These are phyloP conservation scores for Lepidium campestre DNA, from an alignment of 441 rosid species.

Conservation along the genomic window DNA sequence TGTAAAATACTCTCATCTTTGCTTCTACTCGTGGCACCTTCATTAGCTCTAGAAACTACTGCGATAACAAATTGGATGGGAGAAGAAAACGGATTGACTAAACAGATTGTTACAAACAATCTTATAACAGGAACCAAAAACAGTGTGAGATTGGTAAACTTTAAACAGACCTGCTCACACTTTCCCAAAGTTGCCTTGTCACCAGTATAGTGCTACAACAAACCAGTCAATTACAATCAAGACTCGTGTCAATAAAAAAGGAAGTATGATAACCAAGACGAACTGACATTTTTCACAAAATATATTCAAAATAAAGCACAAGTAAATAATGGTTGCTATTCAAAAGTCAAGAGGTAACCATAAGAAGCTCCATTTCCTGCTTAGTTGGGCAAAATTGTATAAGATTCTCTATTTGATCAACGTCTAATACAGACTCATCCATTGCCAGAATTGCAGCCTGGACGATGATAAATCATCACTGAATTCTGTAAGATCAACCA, in stretches of 20 bases:
- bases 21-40: constrained; percentile 99
- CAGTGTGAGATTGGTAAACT: not conserved
- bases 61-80: constrained; percentile 17
- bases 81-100: not conserved
- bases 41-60: constrained; percentile 94
- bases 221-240: constrained; percentile 25
- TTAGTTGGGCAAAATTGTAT: constrained; percentile 95
- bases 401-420: constrained; percentile 97
- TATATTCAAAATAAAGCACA: not conserved
- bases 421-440: constrained; percentile 88
- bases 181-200: constrained; percentile 78
- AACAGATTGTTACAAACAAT: not conserved
- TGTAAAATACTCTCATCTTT: constrained; percentile 87
- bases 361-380: constrained; percentile 97
- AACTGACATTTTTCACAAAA: constrained; percentile 6
- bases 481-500: not conserved
- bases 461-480: constrained; percentile 18
- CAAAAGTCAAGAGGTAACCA: constrained; percentile 50
- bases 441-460: constrained; percentile 93
- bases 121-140: not conserved
- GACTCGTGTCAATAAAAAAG: not conserved
- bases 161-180: constrained; percentile 82
- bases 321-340: not conserved
- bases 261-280: constrained; percentile 9
- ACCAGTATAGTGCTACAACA: constrained; percentile 63